Evolutionary conservation across 129 eudicot species (phyloP), one percentile per base, ranked within the genome.

Genomic region (Helichrysum umbraculigerum): DNA sequence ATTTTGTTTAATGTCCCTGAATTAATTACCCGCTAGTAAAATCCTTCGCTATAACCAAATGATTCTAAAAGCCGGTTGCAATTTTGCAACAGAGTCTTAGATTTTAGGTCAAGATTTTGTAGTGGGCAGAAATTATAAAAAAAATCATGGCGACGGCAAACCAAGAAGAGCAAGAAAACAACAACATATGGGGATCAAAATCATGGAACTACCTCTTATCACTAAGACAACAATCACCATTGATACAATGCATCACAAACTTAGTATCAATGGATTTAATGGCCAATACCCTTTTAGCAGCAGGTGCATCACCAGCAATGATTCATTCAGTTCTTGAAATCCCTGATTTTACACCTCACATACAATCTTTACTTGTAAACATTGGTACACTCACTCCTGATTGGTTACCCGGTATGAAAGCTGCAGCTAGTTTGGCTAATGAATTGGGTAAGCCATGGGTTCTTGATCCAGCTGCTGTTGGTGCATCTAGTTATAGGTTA

Each of bases 231-330:
- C 28, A 57, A 57, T 57, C 62, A 57, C 25, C 62, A 57, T 21
- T 57, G 19, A 57, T 57, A 19, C 62, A 57, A 57, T 57, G 62
- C 62, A 57, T 57, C 66, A 91, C 98, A 20, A 93, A 93, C 81
- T 82, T 76, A 37, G 97, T 94, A 21, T 94, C 98, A 7, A 91
- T 91, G 97, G 98, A 94, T 67, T 42, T 94, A 25, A 88, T 87
- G 85, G 98, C 98, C 83, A 94, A 94, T 57, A 85, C 87, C n/a
- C 91, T 94, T 21, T 67, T 91, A 28, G 75, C 98, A 66, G 91
- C 90, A 83, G 98, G 97, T 32, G 98, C 98, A 2, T 91, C 97
- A 6, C 98, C 98, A 25, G 98, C 96, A 16, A 94, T 94, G 98
- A 54, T 89, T 69, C 96, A 91, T 64, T 85, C 90, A 4, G 16